Base-by-base conservation (phyloP, 2,329 filamentous ascomycete species). In the Alternaria atra region DNA sequence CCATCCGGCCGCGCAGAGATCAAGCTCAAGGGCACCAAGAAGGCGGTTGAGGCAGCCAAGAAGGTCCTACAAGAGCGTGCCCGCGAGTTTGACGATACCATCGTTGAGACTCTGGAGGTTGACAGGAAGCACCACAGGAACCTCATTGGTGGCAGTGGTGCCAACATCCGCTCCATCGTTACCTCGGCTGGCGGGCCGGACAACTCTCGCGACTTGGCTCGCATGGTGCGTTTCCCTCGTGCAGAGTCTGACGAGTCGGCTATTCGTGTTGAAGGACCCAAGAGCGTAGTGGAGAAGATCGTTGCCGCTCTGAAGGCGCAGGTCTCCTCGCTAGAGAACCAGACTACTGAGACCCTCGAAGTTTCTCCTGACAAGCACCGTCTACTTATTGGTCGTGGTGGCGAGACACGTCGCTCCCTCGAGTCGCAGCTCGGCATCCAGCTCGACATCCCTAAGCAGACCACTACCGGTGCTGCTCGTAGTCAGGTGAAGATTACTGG, bases 201-300 rank as follows among this genome's bases (percentile, higher is more conserved):
- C 69, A 94, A 97, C 74, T 88, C 90, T 64, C 89, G 91, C 40
- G 90, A 91, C 64, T 87, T 95, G 70, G 92, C 93, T 52, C 91
- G 94, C 65, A 93, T 94, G 72, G 93, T 99, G 61, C 93, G 94
- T 78, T 98, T 99, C 84, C 95, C 95, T 58, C 93, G 94, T 77
- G 90, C 92, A 67, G 94, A 97, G 59, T 87, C 90, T 53, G 90
- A 91, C 61, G 93, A 91, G 44, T 92, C 91, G 74, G 87, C 86
- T 27, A 97, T 99, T 80, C 94, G 91, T 76, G 84, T 99, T 6
- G 94, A 97, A 80, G 95, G 95, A 30, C 90, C 91, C 48, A 89
- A 88, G 64, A 88, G 89, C 39, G 84, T 99, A 25, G 94, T 98
- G 2, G 91, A 97, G 71, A 96, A 92, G 81, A 96, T 99, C 70